Percentiles rank a stretch among this genome's conserved stretches.
phyloP scores from a whole-genome alignment of 2,329 filamentous ascomycete species.

The Colletotrichum cordylinicola region DNA sequence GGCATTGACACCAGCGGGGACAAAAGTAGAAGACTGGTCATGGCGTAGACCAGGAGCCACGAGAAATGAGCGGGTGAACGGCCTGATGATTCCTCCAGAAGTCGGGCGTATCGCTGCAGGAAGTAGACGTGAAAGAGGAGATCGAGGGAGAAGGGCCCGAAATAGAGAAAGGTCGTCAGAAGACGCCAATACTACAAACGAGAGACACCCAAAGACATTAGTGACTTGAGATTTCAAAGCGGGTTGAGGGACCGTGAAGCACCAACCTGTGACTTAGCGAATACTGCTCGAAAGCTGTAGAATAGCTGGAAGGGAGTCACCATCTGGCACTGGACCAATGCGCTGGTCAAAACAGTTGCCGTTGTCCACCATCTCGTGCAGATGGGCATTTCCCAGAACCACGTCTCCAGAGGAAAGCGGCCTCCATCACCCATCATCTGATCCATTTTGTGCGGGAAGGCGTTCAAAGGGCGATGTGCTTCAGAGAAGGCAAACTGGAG shows the following conservation, averaged over 20 bases:
- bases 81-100: conserved; percentile 94
- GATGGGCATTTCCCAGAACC: conserved; percentile 98
- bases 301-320: conserved; percentile 95
- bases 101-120: conserved; percentile 91
- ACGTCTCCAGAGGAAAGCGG: conserved; percentile 85
- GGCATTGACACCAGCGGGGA: conserved; percentile 90
- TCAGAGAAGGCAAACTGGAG: not conserved
- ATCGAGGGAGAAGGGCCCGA: conserved; percentile 91
- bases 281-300: conserved; percentile 93
- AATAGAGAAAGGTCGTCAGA: conserved; percentile 96
- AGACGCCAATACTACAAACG: conserved; percentile 86
- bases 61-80: conserved; percentile 92
- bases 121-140: conserved; percentile 99
- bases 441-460: conserved; percentile 48
- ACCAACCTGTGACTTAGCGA: conserved; percentile 86
- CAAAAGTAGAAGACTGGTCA: conserved; percentile 77
- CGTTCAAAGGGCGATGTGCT: not conserved
- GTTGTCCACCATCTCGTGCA: conserved; percentile 98
- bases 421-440: conserved; percentile 65
- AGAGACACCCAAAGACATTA: conserved; percentile 1
- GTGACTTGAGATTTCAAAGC: not conserved
- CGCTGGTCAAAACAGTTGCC: conserved; percentile 84
- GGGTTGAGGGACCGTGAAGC: not conserved
- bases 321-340: conserved; percentile 91
- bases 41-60: conserved; percentile 90